Base-by-base conservation (phyloP, 139 green algal species). In the Chlorella sorokiniana region DNA sequence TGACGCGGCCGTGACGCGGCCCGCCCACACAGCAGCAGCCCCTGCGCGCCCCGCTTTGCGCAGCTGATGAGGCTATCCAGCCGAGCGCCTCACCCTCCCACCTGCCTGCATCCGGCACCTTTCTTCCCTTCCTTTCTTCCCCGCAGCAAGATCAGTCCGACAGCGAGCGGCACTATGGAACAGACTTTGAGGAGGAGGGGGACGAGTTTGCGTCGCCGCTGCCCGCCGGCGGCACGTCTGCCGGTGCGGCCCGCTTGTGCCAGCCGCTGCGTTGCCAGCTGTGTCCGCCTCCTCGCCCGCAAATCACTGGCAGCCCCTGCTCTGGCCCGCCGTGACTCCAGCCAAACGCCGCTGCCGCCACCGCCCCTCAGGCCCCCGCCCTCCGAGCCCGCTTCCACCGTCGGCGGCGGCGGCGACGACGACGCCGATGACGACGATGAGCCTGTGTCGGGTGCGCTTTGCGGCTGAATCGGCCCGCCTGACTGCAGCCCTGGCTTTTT, bases 111-210 rank as follows among this genome's bases (percentile, higher is more conserved):
- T 45, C 31, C 29, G 63, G 27, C 14, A 7, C 29, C 25, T 42
- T 25, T 8, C 63, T 22, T 44, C 56, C 56, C 56, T 44, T 67
- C 11, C 59, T 67, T 31, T 67, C 11, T n/a, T 7, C 59, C 7
- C n/a, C 23, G 9, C 8, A 38, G 45, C 71, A 65, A 35, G 18
- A 75, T 23, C 18, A 3, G 4, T 78, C 71, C 20, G 81, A 86
- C 52, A 81, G 70, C n/a, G 81, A 86, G 65, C 56, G 44, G 59
- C 81, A 86, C 38, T 86, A 86, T n/a, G 81, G 81, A 23, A 81
- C 42, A 2, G 81, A 75, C 20, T 42, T 79, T n/a, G 81, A 84
- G 27, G 68, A 86, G 11, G 81, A 85, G 33, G 79, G 71, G 1
- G 69, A 78, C 25, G 79, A 84, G 37, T 85, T 80, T 74, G 71